Evolutionary conservation across 306 rosid species (phyloP).

Genomic region (Abrus pulchellus): DNA sequence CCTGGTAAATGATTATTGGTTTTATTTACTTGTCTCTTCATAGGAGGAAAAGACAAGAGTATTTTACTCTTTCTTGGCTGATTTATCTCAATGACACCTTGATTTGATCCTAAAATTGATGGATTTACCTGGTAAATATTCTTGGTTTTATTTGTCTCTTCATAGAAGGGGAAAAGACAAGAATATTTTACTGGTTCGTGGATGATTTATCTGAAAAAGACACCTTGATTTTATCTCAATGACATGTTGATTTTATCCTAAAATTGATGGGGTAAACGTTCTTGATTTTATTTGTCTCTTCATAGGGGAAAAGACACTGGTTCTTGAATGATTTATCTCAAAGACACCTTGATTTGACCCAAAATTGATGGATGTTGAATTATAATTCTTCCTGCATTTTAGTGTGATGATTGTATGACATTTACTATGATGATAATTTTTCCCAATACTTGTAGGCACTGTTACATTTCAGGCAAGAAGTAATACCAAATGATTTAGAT

Average conservation of each 20-base stretch:
- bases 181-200: not conserved
- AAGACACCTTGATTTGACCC: not conserved
- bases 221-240: not conserved
- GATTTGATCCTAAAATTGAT: not conserved
- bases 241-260: not conserved
- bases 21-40: not conserved
- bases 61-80: not conserved
- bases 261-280: not conserved
- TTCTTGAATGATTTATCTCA: not conserved
- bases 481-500: constrained; percentile 42
- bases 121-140: not conserved
- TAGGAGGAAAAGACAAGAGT: not conserved
- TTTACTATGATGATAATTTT: constrained; percentile 6
- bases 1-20: not conserved
- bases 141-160: not conserved
- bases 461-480: constrained; percentile 54
- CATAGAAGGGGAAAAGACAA: not conserved
- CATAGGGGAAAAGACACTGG: not conserved
- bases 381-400: constrained; percentile 10
- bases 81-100: not conserved
- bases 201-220: not conserved
- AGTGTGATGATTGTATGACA: not conserved
- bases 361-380: constrained; percentile 2
- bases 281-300: not conserved
- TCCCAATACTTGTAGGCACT: constrained; percentile 53